phyloP scores from a whole-genome alignment of 1,284 basidiomycete genomes.

The Boletus smithii region DNA sequence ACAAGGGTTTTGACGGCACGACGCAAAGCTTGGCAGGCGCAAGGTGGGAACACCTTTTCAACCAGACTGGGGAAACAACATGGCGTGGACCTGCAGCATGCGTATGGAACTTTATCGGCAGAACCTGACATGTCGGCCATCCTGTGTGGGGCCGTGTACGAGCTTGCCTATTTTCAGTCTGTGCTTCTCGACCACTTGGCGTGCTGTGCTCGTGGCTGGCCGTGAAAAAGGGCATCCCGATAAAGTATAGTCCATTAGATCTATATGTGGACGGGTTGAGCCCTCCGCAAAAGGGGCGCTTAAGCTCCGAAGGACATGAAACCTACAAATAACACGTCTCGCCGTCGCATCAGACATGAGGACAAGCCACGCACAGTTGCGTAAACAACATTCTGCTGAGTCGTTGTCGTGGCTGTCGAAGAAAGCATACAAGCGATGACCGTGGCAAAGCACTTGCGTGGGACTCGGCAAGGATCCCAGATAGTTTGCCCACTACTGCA shows the following conservation, averaged over 20 bases:
- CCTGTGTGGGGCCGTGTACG: slow-evolving; percentile 19
- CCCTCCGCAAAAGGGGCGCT: slow-evolving; percentile 26
- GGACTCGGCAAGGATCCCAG: too few relatives aligned
- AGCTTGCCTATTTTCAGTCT: slow-evolving; percentile 16
- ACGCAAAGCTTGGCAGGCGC: not conserved
- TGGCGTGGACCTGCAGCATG: slow-evolving; percentile 1
- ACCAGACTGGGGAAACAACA: not conserved
- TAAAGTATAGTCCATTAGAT: slow-evolving; percentile 5
- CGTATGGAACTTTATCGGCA: slow-evolving; percentile 13
- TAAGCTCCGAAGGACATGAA: slow-evolving; percentile 30
- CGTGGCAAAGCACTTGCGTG: too few relatives aligned
- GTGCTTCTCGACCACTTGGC: slow-evolving; percentile 15
- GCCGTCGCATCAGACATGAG: slow-evolving; percentile 13
- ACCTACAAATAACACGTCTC: slow-evolving; percentile 17
- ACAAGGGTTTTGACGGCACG: not conserved
- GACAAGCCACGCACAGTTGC: slow-evolving; percentile 5
- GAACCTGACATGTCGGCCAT: slow-evolving; percentile 15
- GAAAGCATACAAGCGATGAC: too few relatives aligned
- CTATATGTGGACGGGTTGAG: slow-evolving; percentile 11
- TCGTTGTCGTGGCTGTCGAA: too few relatives aligned
- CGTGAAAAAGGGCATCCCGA: slow-evolving; percentile 9
- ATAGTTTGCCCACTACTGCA: not conserved
- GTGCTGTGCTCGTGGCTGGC: slow-evolving; percentile 22
- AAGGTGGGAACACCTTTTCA: not conserved
- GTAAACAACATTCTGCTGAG: not conserved